Conservation (phyloP, 352 stramenopile species). For the Globisporangium viniferum region DNA sequence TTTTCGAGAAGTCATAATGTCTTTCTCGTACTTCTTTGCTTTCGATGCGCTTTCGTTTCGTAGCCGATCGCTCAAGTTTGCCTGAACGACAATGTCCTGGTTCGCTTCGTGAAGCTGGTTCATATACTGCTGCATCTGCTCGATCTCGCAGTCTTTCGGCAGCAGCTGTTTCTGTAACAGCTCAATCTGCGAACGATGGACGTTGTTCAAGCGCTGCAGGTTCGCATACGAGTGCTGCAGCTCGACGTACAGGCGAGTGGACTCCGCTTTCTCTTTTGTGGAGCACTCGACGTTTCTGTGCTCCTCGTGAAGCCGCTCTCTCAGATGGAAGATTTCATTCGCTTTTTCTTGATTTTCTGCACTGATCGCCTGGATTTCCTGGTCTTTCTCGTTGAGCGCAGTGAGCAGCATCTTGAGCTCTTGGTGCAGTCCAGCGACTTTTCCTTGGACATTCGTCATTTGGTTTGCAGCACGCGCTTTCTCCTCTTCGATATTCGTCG, state of each 20-base stretch:
- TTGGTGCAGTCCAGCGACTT: slow-evolving; percentile 53
- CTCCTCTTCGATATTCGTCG: slow-evolving; percentile 38
- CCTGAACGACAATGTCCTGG: slow-evolving; percentile 66
- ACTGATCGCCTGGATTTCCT: slow-evolving; percentile 36
- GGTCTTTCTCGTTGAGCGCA: slow-evolving; percentile 58
- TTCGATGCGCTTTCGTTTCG: slow-evolving; percentile 39
- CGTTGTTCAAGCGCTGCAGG: slow-evolving; percentile 60
- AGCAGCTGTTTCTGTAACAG: slow-evolving; percentile 67
- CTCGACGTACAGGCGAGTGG: slow-evolving; percentile 23
- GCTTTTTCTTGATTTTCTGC: slow-evolving; percentile 25
- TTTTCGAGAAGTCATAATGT: slow-evolving; percentile 29
- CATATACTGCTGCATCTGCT: slow-evolving; percentile 63
- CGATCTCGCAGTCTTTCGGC: slow-evolving; percentile 60
- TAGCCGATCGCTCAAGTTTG: slow-evolving; percentile 63
- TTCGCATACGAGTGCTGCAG: slow-evolving; percentile 46
- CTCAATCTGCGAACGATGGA: slow-evolving; percentile 72
- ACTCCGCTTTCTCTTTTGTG: slow-evolving; percentile 43
- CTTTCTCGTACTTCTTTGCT: slow-evolving; percentile 42
- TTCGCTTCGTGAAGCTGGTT: slow-evolving; percentile 57
- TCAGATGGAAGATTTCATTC: slow-evolving; percentile 30
- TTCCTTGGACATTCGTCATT: slow-evolving; percentile 43
- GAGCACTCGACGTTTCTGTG: slow-evolving; percentile 23
- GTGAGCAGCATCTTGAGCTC: slow-evolving; percentile 70
- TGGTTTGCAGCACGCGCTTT: slow-evolving; percentile 38
- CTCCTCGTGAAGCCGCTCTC: slow-evolving; percentile 39